Conservation (phyloP, 257 asterid species). For the Leonotis leonurus region DNA sequence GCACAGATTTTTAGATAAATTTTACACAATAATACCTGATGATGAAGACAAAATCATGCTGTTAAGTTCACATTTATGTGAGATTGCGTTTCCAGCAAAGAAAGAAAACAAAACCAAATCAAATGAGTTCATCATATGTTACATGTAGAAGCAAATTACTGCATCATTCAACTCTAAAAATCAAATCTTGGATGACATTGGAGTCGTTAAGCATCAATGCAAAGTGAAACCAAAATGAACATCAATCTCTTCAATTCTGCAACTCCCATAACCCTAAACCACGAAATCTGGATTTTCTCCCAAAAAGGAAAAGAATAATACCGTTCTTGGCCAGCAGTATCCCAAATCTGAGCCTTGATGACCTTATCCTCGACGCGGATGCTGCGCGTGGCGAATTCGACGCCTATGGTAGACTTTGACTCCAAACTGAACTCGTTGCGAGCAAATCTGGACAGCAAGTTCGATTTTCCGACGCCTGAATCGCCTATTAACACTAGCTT, state of each 20-base stretch:
- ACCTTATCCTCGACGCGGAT: slow-evolving; percentile 51
- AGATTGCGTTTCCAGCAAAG: neutral
- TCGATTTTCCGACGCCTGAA: slow-evolving; percentile 58
- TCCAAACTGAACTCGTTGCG: slow-evolving; percentile 58
- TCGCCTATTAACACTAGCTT: slow-evolving; percentile 58
- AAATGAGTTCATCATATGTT: neutral
- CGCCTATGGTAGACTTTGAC: slow-evolving; percentile 61
- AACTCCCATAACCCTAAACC: neutral
- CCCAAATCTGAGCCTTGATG: slow-evolving; percentile 66
- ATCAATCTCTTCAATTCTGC: neutral
- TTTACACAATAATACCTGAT: too few relatives aligned
- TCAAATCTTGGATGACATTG: neutral
- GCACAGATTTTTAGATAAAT: too few relatives aligned
- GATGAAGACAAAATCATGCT: neutral
- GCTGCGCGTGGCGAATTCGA: slow-evolving; percentile 55
- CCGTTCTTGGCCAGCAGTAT: slow-evolving; percentile 70
- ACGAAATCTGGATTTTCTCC: neutral
- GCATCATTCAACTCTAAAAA: neutral
- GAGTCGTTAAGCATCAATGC: too few relatives aligned
- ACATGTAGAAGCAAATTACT: neutral
- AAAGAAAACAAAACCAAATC: neutral
- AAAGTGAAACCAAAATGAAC: neutral
- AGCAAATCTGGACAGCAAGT: slow-evolving; percentile 47
- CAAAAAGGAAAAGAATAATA: neutral
- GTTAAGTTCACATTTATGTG: neutral